Conservation (phyloP, 371 early-diverging fungal genomes). For the Edhazardia aedis region DNA sequence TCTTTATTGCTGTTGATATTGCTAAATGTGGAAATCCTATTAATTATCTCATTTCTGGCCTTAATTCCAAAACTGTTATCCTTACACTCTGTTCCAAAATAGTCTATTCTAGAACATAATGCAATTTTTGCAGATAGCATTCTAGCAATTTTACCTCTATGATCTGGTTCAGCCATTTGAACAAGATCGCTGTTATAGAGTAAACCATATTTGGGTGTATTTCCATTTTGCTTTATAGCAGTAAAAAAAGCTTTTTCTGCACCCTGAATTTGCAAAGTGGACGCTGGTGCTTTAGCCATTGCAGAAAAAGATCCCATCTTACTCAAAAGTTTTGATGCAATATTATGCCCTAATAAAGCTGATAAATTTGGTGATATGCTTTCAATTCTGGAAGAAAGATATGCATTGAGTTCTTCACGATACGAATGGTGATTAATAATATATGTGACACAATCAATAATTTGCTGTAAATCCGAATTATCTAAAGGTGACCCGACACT, state of each 20-base stretch:
- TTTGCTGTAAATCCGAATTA: slow-evolving; percentile 63
- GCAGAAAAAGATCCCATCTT: slow-evolving; percentile 70
- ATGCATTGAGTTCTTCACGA: slow-evolving; percentile 61
- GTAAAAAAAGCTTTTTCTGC: slow-evolving; percentile 87
- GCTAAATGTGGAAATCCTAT: too few species aligned
- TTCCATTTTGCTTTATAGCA: slow-evolving; percentile 68
- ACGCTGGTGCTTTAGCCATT: slow-evolving; percentile 68
- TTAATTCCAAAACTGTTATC: neutral
- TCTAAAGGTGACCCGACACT: slow-evolving; percentile 78
- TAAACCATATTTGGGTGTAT: slow-evolving; percentile 84
- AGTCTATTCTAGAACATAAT: slow-evolving; percentile 71
- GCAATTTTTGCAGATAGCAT: slow-evolving; percentile 70
- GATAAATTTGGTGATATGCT: slow-evolving; percentile 74
- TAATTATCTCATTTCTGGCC: too few species aligned
- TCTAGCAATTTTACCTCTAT: slow-evolving; percentile 73
- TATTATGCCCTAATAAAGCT: slow-evolving; percentile 64
- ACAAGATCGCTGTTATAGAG: slow-evolving; percentile 69
- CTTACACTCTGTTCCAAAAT: slow-evolving; percentile 48
- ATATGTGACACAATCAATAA: slow-evolving; percentile 57
- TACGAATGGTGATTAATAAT: slow-evolving; percentile 62
- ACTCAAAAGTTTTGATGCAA: slow-evolving; percentile 67
- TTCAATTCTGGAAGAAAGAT: slow-evolving; percentile 64
- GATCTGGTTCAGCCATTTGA: slow-evolving; percentile 59
- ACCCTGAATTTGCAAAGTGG: slow-evolving; percentile 80
- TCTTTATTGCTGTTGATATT: too few species aligned